Conservation (phyloP, 495 filamentous ascomycete species). For the Talaromyces adpressus region DNA sequence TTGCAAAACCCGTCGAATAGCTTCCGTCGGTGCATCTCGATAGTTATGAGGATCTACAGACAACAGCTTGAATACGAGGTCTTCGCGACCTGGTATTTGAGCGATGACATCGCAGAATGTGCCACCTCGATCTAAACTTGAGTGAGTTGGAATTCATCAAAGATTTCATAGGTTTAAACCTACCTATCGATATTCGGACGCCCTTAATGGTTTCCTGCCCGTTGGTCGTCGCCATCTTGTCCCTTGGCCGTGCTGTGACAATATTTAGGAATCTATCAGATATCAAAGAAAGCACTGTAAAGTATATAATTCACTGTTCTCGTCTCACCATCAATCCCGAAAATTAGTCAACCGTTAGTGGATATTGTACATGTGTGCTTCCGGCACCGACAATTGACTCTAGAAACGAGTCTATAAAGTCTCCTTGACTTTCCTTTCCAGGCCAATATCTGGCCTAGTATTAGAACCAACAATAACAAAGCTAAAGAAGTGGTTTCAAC, state of each 20-base stretch:
- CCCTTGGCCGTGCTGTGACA: too few relatives aligned
- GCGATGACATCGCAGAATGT: conserved; percentile 62
- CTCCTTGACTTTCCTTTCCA: not conserved
- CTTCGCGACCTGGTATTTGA: conserved; percentile 47
- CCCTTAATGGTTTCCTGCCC: not conserved
- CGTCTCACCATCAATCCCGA: not conserved
- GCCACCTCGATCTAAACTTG: conserved; percentile 44
- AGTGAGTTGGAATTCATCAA: too few relatives aligned
- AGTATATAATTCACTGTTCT: too few relatives aligned
- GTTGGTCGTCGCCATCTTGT: not conserved
- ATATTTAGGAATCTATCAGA: too few relatives aligned
- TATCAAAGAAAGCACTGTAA: too few relatives aligned
- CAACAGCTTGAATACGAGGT: conserved; percentile 80
- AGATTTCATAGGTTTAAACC: not conserved
- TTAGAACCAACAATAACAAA: not conserved
- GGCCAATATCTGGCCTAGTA: not conserved
- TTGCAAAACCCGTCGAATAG: conserved; percentile 83
- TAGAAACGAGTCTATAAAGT: not conserved
- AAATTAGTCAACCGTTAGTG: not conserved
- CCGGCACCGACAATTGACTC: not conserved
- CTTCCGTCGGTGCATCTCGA: conserved; percentile 81
- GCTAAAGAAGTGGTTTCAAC: not conserved
- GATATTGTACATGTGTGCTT: not conserved
- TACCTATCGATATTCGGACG: not conserved
- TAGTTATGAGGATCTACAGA: conserved; percentile 91